Evolutionary conservation across 2,329 filamentous ascomycete genomes (phyloP).

Genomic region (Colletotrichum orchidophilum): DNA sequence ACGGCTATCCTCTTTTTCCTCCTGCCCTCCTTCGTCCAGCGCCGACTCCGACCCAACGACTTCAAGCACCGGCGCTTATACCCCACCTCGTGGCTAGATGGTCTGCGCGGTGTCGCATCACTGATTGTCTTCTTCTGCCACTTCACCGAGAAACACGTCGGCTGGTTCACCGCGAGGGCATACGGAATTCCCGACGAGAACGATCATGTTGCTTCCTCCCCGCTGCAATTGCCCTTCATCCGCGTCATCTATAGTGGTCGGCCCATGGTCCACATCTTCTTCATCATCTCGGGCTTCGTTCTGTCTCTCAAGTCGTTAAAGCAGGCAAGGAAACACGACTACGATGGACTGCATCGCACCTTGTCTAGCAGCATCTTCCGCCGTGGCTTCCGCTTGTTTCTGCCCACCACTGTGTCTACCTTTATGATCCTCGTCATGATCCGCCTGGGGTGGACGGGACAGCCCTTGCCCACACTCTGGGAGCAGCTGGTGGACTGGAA

Average conservation of each 20-base stretch:
- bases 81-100: constrained; percentile 58
- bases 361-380: constrained; percentile 58
- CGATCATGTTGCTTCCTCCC: constrained; percentile 42
- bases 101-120: constrained; percentile 58
- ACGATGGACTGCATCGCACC: constrained; percentile 47
- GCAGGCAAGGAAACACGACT: constrained; percentile 49
- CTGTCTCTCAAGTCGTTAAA: constrained; percentile 55
- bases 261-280: constrained; percentile 61
- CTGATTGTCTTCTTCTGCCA: constrained; percentile 59
- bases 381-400: constrained; percentile 55
- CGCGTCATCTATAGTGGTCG: constrained; percentile 54
- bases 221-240: constrained; percentile 55
- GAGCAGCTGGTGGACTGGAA: constrained; percentile 41
- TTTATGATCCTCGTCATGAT: constrained; percentile 49
- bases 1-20: constrained; percentile 38
- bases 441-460: constrained; percentile 41
- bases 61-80: constrained; percentile 41
- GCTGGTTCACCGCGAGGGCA: constrained; percentile 42
- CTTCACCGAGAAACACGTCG: constrained; percentile 53
- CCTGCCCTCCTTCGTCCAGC: constrained; percentile 44
- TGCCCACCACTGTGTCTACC: constrained; percentile 54
- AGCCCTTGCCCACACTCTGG: constrained; percentile 38
- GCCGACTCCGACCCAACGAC: constrained; percentile 38
- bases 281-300: constrained; percentile 60
- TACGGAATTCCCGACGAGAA: constrained; percentile 46